phyloP scores from a whole-genome alignment of 2,329 filamentous ascomycete species.

The Thermothelomyces thermophilus region DNA sequence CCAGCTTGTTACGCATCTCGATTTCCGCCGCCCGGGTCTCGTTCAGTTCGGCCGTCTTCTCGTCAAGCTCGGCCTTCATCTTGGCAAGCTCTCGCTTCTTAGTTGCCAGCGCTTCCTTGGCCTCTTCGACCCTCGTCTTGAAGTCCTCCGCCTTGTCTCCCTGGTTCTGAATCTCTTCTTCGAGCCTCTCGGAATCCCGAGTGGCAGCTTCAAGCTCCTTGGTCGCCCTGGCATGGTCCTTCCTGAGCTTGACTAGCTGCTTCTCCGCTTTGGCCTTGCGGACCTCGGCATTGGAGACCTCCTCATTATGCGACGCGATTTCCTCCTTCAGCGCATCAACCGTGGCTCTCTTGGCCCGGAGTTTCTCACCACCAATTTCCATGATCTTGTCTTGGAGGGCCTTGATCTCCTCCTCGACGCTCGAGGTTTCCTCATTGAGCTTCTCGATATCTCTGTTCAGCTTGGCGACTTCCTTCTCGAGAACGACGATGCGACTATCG shows the following conservation, averaged over 20 bases:
- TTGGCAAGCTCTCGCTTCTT: conserved; percentile 75
- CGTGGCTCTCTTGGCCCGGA: conserved; percentile 82
- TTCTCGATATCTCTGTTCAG: conserved; percentile 73
- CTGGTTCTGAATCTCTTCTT: conserved; percentile 73
- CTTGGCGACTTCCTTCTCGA: conserved; percentile 72
- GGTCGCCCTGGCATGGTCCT: conserved; percentile 69
- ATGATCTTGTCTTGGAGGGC: conserved; percentile 93
- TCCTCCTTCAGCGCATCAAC: conserved; percentile 85
- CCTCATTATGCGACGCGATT: conserved; percentile 72
- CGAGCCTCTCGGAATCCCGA: conserved; percentile 68
- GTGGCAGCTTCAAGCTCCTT: conserved; percentile 69
- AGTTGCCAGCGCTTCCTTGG: conserved; percentile 66
- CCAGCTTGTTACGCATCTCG: conserved; percentile 96
- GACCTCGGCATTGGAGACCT: conserved; percentile 79
- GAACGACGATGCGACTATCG: conserved; percentile 60
- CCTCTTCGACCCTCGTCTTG: conserved; percentile 68
- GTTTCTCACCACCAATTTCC: conserved; percentile 91
- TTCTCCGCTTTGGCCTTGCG: conserved; percentile 91
- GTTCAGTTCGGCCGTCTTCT: conserved; percentile 79
- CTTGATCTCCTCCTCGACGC: conserved; percentile 89
- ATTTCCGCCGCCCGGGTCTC: conserved; percentile 85
- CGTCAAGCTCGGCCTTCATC: conserved; percentile 79
- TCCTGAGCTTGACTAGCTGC: conserved; percentile 78
- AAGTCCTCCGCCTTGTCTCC: conserved; percentile 67
- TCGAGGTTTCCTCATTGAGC: conserved; percentile 77